Conservation (phyloP, 176 grass and related monocot genomes). For the Oropetium thomaeum region DNA sequence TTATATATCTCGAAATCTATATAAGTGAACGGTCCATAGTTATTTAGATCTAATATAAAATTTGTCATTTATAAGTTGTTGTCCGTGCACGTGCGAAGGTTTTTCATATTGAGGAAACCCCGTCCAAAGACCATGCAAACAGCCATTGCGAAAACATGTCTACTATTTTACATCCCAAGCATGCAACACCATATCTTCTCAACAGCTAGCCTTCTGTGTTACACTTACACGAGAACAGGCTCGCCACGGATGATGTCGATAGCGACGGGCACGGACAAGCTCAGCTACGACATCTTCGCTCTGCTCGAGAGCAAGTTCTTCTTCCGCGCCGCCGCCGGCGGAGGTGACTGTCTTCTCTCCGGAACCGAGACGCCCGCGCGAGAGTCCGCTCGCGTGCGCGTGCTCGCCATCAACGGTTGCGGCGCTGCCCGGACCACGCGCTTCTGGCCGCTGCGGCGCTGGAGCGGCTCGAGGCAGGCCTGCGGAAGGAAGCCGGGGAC, state of each 20-base stretch:
- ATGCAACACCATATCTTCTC: conserved; percentile 1
- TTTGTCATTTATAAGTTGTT: neutral
- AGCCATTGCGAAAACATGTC: neutral
- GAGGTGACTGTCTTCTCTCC: conserved; percentile 22
- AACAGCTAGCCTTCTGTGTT: too few species aligned
- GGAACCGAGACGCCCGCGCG: conserved; percentile 17
- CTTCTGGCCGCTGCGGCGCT: conserved; percentile 56
- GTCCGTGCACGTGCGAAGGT: conserved; percentile 38
- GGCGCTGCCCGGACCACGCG: conserved; percentile 36
- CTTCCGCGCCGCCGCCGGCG: conserved; percentile 32
- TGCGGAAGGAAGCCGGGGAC: conserved; percentile 39
- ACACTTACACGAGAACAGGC: too few species aligned
- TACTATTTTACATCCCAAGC: neutral
- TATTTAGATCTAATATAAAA: too few species aligned
- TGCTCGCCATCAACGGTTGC: conserved; percentile 75
- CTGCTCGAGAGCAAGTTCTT: conserved; percentile 71
- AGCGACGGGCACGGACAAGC: conserved; percentile 38
- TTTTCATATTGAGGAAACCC: neutral
- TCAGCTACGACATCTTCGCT: conserved; percentile 73
- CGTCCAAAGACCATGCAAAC: neutral
- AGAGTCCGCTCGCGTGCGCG: conserved; percentile 40
- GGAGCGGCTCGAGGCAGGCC: conserved; percentile 48
- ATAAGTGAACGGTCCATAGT: too few species aligned
- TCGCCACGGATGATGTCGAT: too few species aligned
- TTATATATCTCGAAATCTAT: too few species aligned